Evolutionary conservation across 495 filamentous ascomycete species (phyloP).

Genomic region (Extremus antarcticus): DNA sequence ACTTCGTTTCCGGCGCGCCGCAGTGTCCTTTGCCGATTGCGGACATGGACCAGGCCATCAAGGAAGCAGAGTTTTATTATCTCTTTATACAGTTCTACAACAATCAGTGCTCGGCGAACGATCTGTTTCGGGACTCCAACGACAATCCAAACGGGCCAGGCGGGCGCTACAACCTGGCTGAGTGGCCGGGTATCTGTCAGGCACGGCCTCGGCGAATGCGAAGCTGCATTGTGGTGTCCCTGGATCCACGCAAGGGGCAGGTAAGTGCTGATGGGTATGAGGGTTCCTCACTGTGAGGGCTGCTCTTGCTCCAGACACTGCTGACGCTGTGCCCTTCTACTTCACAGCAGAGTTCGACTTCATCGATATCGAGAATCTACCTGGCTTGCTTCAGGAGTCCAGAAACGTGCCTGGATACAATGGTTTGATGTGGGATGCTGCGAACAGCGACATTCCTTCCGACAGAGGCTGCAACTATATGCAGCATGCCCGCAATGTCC

Average conservation of each 20-base stretch:
- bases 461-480: too few relatives aligned
- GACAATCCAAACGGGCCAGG: background rate
- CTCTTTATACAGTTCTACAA: slow-evolving; percentile 36
- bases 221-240: background rate
- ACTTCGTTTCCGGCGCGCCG: slow-evolving; percentile 34
- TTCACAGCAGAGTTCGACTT: too few relatives aligned
- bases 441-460: too few relatives aligned
- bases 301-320: too few relatives aligned
- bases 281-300: too few relatives aligned
- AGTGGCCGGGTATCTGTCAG: background rate
- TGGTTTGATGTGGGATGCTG: too few relatives aligned
- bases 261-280: background rate
- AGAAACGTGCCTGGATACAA: too few relatives aligned
- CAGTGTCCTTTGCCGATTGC: slow-evolving; percentile 32
- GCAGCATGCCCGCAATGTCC: too few relatives aligned
- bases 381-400: too few relatives aligned
- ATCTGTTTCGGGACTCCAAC: background rate
- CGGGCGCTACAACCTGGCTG: background rate
- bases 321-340: too few relatives aligned
- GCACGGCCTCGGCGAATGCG: background rate
- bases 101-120: slow-evolving; percentile 6
- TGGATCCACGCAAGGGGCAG: background rate
- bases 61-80: slow-evolving; percentile 28
- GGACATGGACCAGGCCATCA: slow-evolving; percentile 24
- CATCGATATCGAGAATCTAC: too few relatives aligned